Base-by-base conservation (phyloP, 176 grass and related monocot species). In the Cenchrus americanus region DNA sequence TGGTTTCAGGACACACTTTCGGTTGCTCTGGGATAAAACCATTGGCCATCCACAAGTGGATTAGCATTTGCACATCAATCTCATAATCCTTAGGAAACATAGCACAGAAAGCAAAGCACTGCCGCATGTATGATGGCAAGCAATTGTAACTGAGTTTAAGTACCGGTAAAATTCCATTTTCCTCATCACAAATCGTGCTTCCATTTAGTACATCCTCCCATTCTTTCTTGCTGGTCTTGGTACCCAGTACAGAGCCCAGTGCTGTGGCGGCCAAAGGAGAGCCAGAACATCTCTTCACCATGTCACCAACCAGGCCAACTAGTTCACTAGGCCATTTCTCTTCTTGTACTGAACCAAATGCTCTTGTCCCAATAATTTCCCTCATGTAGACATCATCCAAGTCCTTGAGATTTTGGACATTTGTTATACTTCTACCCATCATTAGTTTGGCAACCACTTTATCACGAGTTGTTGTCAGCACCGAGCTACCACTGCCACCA, bases 21-120 rank as follows among this genome's bases (percentile, higher is more conserved):
- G 41, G 2, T 22, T 83, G 5, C 1, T 19, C 47, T 1, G 49
- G 21, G 5, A 80, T 48, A 21, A 80, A 66, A 2, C 40, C 68
- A 74, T 86, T 80, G 3, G 77, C 77, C 84, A 86, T 86, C 77
- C 84, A 86, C 3, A 86, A 6, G 8, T 48, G 69, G 3, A 86
- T 86, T 7, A 80, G 7, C 57, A 15, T 66, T 7, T 66, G n/a
- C 10, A 66, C 76, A 22, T 78, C 43, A 54, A 63, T 68, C 7
- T 12, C 71, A 4, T 86, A 80, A 22, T 80, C 76, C 57, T 73
- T 86, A 0, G 84, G 84, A 27, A 80, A 86, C 17, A 86, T 0
- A 7, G 67, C 44, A 54, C 76, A 86, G 0, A 80, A 86, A 3
- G 67, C 14, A 54, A 86, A 86, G 0, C 83, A 85, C 0, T 85